These are phyloP conservation scores for Pholiota adiposa DNA, from an alignment of 1,284 basidiomycete species.

Conservation along the genomic window DNA sequence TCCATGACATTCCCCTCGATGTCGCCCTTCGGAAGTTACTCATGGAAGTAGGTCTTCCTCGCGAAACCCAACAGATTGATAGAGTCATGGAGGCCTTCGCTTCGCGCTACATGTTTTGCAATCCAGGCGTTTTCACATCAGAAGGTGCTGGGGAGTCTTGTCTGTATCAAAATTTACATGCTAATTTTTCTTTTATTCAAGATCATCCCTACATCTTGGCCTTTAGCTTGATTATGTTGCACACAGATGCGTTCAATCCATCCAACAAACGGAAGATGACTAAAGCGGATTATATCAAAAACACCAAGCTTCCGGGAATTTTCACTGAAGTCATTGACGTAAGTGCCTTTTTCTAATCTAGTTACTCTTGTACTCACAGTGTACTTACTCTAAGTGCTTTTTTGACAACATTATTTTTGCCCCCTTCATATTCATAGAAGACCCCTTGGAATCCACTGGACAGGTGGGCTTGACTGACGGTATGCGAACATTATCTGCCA, in stretches of 20 bases:
- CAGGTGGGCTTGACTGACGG: slow-evolving; percentile 53
- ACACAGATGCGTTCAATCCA: slow-evolving; percentile 98
- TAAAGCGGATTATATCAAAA: slow-evolving; percentile 90
- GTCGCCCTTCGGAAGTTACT: slow-evolving; percentile 90
- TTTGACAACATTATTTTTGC: slow-evolving; percentile 97
- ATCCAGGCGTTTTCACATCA: slow-evolving; percentile 80
- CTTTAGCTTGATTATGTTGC: slow-evolving; percentile 98
- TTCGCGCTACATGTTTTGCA: slow-evolving; percentile 82
- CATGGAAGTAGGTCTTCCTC: slow-evolving; percentile 90
- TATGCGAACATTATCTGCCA: slow-evolving; percentile 40
- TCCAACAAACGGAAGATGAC: slow-evolving; percentile 99
- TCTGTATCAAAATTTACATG: neutral
- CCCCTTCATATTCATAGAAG: slow-evolving; percentile 96
- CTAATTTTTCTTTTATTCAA: slow-evolving; percentile 32
- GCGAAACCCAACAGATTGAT: slow-evolving; percentile 98
- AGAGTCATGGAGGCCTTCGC: slow-evolving; percentile 97
- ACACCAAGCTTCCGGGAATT: slow-evolving; percentile 89
- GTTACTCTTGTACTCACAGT: slow-evolving; percentile 11
- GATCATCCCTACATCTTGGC: slow-evolving; percentile 97
- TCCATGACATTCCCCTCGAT: slow-evolving; percentile 85
- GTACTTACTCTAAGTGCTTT: slow-evolving; percentile 68
- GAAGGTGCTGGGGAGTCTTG: slow-evolving; percentile 57
- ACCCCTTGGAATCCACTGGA: slow-evolving; percentile 74
- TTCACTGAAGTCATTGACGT: slow-evolving; percentile 87
- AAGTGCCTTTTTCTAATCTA: slow-evolving; percentile 29